Percentiles rank a stretch among this genome's conserved stretches.
Evolutionary conservation across 164 flowering plant species (phyloP).

Genomic region (Litsea cubeba): DNA sequence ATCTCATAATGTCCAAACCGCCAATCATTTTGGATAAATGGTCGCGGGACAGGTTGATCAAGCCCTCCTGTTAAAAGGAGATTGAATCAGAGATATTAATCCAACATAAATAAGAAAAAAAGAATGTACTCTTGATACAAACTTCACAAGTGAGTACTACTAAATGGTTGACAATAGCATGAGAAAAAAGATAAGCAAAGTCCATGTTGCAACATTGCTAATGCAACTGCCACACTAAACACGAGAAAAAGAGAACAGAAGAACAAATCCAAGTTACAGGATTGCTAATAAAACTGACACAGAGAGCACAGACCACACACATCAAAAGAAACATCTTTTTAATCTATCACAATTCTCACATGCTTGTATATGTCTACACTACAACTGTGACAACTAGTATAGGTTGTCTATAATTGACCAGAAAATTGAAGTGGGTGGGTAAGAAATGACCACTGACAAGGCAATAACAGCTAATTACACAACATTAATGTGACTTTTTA

Average conservation of each 20-base stretch:
- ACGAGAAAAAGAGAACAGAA: neutral
- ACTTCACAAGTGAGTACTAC: neutral
- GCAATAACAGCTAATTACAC: neutral
- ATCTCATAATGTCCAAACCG: slow-evolving; percentile 93
- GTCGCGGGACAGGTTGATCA: slow-evolving; percentile 66
- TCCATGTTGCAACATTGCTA: neutral
- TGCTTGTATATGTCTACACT: neutral
- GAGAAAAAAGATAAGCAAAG: neutral
- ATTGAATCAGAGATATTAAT: no score
- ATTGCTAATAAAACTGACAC: neutral
- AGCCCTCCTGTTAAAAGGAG: slow-evolving; percentile 83
- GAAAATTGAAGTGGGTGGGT: no score
- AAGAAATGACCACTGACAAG: neutral
- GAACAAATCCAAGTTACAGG: neutral
- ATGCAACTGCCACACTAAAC: neutral
- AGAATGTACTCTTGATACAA: neutral
- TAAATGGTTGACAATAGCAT: neutral
- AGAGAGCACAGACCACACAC: neutral
- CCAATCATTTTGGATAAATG: slow-evolving; percentile 71
- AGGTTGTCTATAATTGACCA: no score
- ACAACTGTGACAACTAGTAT: neutral
- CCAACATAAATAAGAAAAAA: neutral
- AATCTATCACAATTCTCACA: neutral
- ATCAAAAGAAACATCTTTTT: neutral
- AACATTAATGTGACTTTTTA: no score